Base-by-base conservation (phyloP, 2,329 filamentous ascomycete species). In the Aspergillus piperis region DNA sequence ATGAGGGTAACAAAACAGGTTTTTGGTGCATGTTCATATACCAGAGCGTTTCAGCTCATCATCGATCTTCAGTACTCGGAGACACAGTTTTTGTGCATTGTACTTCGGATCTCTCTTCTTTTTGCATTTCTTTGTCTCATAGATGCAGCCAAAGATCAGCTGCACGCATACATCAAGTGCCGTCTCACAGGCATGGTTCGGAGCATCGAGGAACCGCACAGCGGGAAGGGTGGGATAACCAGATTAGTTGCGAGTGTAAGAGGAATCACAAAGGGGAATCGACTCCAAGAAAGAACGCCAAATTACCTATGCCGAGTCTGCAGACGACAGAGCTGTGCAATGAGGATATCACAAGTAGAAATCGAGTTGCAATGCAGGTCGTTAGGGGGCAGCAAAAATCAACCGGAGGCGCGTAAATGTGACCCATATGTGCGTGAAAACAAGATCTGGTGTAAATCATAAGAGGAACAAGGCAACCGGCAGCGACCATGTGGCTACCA, bases 271-370 rank as follows among this genome's bases (percentile, higher is more conserved):
- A 48, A 54, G 8, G 23, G 44, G 41, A 60, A 62, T 50, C 61
- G 59, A 61, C 62, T 60, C 60, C 66, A 65, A 68, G 62, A 54
- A 36, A 55, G 48, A 68, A 70, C 71, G 70, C 72, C 72, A 50
- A 54, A 70, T 68, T 67, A 72, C 69, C 70, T 69, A 71, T 68
- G 66, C 69, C 70, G 65, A 66, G 64, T 64, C 61, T 65, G 67
- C 58, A 66, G 58, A 61, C 59, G 59, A 66, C 58, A 64, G 59
- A 64, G 58, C 63, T 62, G 58, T 61, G 61, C 63, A 60, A 56
- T 49, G 62, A 64, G 68, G 68, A 70, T 69, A 70, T 70, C 68
- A 70, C 62, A 60, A 62, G 59, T 62, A 63, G 55, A 59, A 62
- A 60, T 58, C n/a, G 50, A 54, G 58, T 62, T 58, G 61, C 54